Evolutionary conservation across 495 filamentous ascomycete genomes (phyloP), one percentile per base, ranked within the genome.

Genomic region (Penicillium arizonense): DNA sequence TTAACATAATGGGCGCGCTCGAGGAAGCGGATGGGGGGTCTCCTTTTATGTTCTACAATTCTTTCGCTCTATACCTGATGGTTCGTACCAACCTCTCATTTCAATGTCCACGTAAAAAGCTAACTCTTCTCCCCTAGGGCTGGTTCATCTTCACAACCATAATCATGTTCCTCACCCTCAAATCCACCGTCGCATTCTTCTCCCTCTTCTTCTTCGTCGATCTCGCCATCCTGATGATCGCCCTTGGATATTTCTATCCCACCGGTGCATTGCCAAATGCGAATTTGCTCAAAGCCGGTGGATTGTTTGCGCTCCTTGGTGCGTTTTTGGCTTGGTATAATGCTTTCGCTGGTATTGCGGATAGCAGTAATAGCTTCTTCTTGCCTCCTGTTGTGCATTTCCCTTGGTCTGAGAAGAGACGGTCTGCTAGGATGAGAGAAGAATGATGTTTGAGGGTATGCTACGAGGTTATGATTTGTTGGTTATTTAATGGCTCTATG

Each of bases 111-210:
- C 18, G 18, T 18, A 1, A 18, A 33, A 41, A 26, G 13, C 41
- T 56, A 40, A 56, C 24, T 7, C 4, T 30, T 30, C 8, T 3
- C 8, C 12, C 4, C 4, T 48, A 83, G 81, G 85, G 82, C 67
- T 97, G 92, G 92, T 95, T 95, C 76, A 92, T 74, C 72, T 97
- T 96, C 80, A 97, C 92, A 51, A 81, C 79, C 56, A 68, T 97
- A 24, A 75, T 95, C 33, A 75, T 91, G 26, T 55, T 95, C 52
- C 90, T 86, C 79, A 96, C 92, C 3, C 76, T 96, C 41, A 86
- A 89, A 56, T 96, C 91, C 4, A 96, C 90, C 51, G 82, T 96
- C 54, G 89, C 89, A 53, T 97, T 96, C 84, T 96, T 91, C 81
- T 61, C 80, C 38, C 84, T 97, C 23, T 96, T 96, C 80, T 84